These are phyloP conservation scores for Actinomucor elegans DNA, from an alignment of 371 early-diverging fungal species.

Conservation along the genomic window DNA sequence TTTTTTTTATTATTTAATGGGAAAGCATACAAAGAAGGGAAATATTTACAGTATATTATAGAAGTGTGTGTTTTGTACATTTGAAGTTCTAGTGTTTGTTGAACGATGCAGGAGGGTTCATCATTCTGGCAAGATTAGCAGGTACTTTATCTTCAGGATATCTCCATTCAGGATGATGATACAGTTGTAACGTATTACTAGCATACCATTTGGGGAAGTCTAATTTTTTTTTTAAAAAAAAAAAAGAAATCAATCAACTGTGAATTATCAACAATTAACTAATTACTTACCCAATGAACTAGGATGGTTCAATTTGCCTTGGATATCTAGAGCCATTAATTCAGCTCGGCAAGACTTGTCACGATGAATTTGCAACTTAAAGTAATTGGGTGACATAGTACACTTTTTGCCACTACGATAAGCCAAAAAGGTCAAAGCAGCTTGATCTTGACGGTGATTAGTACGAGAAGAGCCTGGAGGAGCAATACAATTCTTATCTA, in stretches of 20 bases:
- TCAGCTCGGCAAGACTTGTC: conserved; percentile 24
- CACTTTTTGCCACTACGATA: conserved; percentile 27
- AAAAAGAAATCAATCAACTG: too few species aligned
- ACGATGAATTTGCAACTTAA: conserved; percentile 21
- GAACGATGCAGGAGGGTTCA: conserved; percentile 5
- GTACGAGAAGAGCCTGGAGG: conserved; percentile 49
- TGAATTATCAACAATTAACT: not conserved
- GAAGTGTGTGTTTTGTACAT: too few species aligned
- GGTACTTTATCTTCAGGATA: conserved; percentile 28
- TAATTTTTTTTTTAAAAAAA: not conserved
- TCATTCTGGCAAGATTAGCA: conserved; percentile 5
- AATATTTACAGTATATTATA: too few species aligned
- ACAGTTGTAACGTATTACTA: conserved; percentile 25
- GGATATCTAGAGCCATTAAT: conserved; percentile 24
- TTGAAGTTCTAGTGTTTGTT: too few species aligned
- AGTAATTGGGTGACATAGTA: conserved; percentile 14
- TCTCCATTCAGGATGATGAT: conserved; percentile 36
- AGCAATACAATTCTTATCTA: conserved; percentile 55
- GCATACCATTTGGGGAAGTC: conserved; percentile 33
- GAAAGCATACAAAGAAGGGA: too few species aligned
- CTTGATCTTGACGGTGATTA: conserved; percentile 64
- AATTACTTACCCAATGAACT: conserved; percentile 24
- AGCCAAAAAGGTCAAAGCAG: conserved; percentile 52
- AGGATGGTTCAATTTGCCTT: conserved; percentile 26
- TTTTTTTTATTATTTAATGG: too few species aligned